These are phyloP conservation scores for Porogramme epimiltina DNA, from an alignment of 1,284 basidiomycete species.

Conservation along the genomic window DNA sequence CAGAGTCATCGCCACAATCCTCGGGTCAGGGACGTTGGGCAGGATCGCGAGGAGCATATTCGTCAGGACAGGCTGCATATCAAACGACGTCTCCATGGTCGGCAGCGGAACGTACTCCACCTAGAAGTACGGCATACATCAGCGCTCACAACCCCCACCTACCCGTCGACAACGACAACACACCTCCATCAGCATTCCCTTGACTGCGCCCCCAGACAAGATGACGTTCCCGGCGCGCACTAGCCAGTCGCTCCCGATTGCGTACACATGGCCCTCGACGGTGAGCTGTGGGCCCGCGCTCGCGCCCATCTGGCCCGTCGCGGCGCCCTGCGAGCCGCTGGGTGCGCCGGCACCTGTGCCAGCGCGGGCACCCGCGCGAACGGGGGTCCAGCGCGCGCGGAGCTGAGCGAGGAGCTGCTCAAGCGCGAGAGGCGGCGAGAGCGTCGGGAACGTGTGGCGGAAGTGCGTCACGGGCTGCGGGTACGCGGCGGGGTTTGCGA, in stretches of 20 bases:
- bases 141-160: not conserved
- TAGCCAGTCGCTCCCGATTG: slow-evolving; percentile 78
- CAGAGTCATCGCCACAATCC: slow-evolving; percentile 72
- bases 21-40: slow-evolving; percentile 68
- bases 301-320: slow-evolving; percentile 44
- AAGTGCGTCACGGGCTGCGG: slow-evolving; percentile 58
- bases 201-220: slow-evolving; percentile 68
- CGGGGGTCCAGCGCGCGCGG: slow-evolving; percentile 72
- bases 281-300: slow-evolving; percentile 59
- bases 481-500: slow-evolving; percentile 28
- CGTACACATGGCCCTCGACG: slow-evolving; percentile 69
- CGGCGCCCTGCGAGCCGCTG: slow-evolving; percentile 25
- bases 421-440: slow-evolving; percentile 68
- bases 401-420: slow-evolving; percentile 73
- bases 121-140: slow-evolving; percentile 45
- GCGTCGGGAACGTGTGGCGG: slow-evolving; percentile 71
- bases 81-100: slow-evolving; percentile 53
- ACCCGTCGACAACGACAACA: slow-evolving; percentile 10
- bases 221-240: slow-evolving; percentile 79
- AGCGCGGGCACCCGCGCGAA: slow-evolving; percentile 44
- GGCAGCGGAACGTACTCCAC: slow-evolving; percentile 79
- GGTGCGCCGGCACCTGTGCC: slow-evolving; percentile 17
- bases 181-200: slow-evolving; percentile 81
- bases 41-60: slow-evolving; percentile 72
- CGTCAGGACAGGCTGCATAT: slow-evolving; percentile 70